Conservation (phyloP, 1,139 yeast genomes). For the Lodderomyces jiufengensis region DNA sequence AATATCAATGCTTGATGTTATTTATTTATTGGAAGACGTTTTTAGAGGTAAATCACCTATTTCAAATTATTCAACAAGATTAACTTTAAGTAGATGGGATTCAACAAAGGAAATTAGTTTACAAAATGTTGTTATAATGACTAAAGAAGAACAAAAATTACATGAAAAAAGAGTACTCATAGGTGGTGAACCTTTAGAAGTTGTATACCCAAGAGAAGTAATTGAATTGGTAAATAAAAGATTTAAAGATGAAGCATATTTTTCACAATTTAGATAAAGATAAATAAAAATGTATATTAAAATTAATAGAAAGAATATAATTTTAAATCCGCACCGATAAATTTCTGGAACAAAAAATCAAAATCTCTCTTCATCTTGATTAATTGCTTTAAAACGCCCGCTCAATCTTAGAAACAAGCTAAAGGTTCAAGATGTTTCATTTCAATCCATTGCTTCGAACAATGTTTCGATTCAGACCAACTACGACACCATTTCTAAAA, state of each 20-base stretch:
- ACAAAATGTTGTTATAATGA: slow-evolving; percentile 81
- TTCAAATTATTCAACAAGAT: slow-evolving; percentile 76
- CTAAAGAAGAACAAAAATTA: slow-evolving; percentile 76
- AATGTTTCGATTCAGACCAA: not conserved
- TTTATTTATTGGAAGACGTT: slow-evolving; percentile 85
- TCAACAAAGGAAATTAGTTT: slow-evolving; percentile 52
- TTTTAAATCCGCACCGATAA: too few species aligned
- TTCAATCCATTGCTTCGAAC: slow-evolving; percentile 3
- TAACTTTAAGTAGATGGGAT: slow-evolving; percentile 82
- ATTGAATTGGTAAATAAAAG: slow-evolving; percentile 58
- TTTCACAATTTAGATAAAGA: slow-evolving; percentile 42
- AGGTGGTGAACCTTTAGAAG: slow-evolving; percentile 58
- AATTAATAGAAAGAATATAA: too few species aligned
- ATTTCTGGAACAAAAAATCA: too few species aligned
- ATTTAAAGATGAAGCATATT: slow-evolving; percentile 71
- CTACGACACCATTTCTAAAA: not conserved
- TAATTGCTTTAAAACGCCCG: too few species aligned
- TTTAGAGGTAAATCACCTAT: slow-evolving; percentile 89
- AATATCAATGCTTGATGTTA: slow-evolving; percentile 67
- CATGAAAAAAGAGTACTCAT: slow-evolving; percentile 74
- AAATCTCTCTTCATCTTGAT: too few species aligned
- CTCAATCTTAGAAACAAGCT: too few species aligned
- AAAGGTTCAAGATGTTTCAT: slow-evolving; percentile 3
- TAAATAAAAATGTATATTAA: too few species aligned
- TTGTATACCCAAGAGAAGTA: slow-evolving; percentile 63